Evolutionary conservation across 257 asterid genomes (phyloP).

Genomic region (Fraxinus cuspidata): DNA sequence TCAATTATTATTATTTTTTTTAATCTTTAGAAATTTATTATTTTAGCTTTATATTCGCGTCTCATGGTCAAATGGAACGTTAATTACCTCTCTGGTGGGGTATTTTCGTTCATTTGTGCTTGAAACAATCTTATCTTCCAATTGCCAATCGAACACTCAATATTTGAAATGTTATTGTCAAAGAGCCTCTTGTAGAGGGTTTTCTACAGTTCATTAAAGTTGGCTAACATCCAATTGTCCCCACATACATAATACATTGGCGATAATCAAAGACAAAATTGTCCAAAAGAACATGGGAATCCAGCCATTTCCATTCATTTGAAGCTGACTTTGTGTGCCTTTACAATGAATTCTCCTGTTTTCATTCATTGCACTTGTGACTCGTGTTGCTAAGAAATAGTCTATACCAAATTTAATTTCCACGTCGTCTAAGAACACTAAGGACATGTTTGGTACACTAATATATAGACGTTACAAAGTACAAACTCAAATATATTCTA

Average conservation of each 20-base stretch:
- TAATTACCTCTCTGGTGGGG: neutral
- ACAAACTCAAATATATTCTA: too few species aligned
- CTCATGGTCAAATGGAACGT: neutral
- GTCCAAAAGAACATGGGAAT: conserved; percentile 8
- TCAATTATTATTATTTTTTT: too few species aligned
- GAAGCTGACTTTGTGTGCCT: neutral
- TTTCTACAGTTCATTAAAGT: conserved; percentile 32
- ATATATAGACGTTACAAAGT: too few species aligned
- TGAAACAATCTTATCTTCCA: conserved; percentile 2
- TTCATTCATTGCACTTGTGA: too few species aligned
- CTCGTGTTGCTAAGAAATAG: too few species aligned
- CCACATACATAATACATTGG: conserved; percentile 6
- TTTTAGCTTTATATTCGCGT: too few species aligned
- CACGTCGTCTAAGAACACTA: too few species aligned
- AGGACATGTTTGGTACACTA: too few species aligned
- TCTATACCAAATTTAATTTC: too few species aligned
- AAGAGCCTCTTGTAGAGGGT: conserved; percentile 23
- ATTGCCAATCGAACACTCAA: neutral
- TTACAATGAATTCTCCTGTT: neutral
- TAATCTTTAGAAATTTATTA: too few species aligned
- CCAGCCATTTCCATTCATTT: neutral
- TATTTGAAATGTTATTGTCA: neutral
- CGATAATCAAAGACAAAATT: conserved; percentile 15
- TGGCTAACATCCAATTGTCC: conserved; percentile 31
- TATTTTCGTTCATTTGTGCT: neutral